Conservation (phyloP, 148 eudicot species). For the Salicornia ramosissima region DNA sequence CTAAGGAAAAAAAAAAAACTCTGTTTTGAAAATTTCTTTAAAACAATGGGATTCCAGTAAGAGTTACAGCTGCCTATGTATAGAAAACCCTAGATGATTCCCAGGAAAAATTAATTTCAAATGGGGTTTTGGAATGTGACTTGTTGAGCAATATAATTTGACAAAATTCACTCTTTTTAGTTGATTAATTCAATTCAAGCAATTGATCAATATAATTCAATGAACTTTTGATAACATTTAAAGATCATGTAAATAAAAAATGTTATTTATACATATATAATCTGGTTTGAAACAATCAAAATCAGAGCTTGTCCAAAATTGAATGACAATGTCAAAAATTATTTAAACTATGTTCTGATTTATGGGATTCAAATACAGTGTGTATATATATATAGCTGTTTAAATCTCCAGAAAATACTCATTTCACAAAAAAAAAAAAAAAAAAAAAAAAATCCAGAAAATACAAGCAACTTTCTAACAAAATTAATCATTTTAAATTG, state of each 20-base stretch:
- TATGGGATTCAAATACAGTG: not conserved
- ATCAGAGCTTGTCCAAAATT: too few species aligned
- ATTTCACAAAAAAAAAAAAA: too few species aligned
- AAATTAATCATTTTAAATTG: not conserved
- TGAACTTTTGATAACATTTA: too few species aligned
- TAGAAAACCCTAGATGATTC: not conserved
- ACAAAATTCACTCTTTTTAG: not conserved
- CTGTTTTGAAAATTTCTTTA: not conserved
- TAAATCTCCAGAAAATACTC: not conserved
- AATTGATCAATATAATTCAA: not conserved
- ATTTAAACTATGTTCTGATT: too few species aligned
- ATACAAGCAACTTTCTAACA: too few species aligned
- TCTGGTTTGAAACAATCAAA: too few species aligned
- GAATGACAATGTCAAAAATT: too few species aligned
- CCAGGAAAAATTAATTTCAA: not conserved
- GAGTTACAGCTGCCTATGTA: slow-evolving; percentile 17
- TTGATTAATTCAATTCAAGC: not conserved
- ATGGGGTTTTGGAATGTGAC: not conserved
- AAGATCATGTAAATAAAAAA: too few species aligned
- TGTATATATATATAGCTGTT: slow-evolving; percentile 18
- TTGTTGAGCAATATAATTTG: not conserved
- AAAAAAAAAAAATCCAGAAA: too few species aligned
- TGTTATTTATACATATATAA: too few species aligned
- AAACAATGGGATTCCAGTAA: slow-evolving; percentile 4
- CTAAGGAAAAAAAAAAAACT: not conserved